Evolutionary conservation across 192 early-diverging fungal species (phyloP).

Genomic region (Spizellomyces sp.): DNA sequence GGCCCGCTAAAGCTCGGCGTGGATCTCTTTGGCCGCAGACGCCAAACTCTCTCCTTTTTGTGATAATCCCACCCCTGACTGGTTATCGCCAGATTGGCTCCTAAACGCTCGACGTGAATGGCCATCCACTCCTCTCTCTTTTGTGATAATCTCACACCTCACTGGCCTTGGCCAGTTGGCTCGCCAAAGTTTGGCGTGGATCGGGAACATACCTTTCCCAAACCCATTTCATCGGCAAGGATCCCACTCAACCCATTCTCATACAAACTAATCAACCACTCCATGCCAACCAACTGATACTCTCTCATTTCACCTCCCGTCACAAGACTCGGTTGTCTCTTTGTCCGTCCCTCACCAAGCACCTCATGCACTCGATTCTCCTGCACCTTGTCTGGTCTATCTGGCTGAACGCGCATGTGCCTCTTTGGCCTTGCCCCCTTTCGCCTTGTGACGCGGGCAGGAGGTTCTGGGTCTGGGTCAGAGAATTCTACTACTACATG

Average conservation of each 20-base stretch:
- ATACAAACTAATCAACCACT: constrained; percentile 94
- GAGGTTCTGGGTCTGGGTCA: too few relatives aligned
- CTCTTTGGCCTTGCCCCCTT: neutral
- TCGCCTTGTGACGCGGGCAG: neutral
- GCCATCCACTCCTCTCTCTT: too few relatives aligned
- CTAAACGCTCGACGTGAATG: too few relatives aligned
- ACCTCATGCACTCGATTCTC: neutral
- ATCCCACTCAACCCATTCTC: constrained; percentile 97
- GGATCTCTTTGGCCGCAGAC: too few relatives aligned
- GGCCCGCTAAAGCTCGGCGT: too few relatives aligned
- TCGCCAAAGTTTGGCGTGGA: neutral
- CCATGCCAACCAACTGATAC: constrained; percentile 93
- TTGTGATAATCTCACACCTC: too few relatives aligned
- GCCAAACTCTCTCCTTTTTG: neutral
- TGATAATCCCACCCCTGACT: neutral
- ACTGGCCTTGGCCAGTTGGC: too few relatives aligned
- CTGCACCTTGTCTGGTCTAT: neutral
- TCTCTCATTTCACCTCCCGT: constrained; percentile 68
- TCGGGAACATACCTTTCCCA: constrained; percentile 66
- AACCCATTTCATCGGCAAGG: constrained; percentile 94
- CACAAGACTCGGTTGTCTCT: constrained; percentile 35
- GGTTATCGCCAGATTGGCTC: too few relatives aligned
- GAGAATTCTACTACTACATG: too few relatives aligned
- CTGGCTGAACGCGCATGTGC: neutral
- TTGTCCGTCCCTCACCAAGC: neutral